Evolutionary conservation across 2,329 filamentous ascomycete species (phyloP), one percentile per base, ranked within the genome.

Genomic region (Penicillium sp.): DNA sequence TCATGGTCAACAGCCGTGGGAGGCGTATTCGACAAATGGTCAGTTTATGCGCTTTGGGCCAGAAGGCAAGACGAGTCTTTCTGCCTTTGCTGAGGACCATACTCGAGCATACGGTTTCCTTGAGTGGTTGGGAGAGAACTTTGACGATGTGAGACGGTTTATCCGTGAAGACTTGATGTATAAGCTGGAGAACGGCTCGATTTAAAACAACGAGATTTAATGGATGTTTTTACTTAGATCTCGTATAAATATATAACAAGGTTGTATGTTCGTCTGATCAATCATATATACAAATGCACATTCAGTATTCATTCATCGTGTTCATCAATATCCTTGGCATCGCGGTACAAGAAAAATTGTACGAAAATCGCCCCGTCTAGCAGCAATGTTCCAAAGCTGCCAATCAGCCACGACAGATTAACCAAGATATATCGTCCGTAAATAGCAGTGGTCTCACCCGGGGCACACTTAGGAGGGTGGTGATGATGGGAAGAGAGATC

Each of bases 391-490:
- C 96, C 92, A 49, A 95, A 81, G 71, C 93, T 96, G 1, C 95
- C 95, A 3, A 92, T 81, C 57, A 99, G 70, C 95, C 95, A 99
- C 63, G 89, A 93, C 29, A 91, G 78, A 73, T 98, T 99, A 33
- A 98, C 90, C 8, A 93, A 82, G 29, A 98, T 87, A 76, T 98
- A 97, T 60, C 82, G 80, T 27, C 84, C 86, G 74, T 98, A 98
- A 13, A 93, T 81, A 1, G 72, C 76, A 11, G 73, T 71, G 0
- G 84, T 84, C 75, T 96, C 91, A 0, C 87, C 90, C 0, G 81
- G 77, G 26, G 72, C 73, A 76, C 93, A 96, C 14, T 73, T 68
- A 24, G 60, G 66, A 27, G 49, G 62, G 44, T 56, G 60, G 29
- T 53, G 60, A 39, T 56, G 60, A 14, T 51, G 59, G 35, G 56